Base-by-base conservation (phyloP, 176 grass and related monocot genomes). In the Tuctoria greenei region DNA sequence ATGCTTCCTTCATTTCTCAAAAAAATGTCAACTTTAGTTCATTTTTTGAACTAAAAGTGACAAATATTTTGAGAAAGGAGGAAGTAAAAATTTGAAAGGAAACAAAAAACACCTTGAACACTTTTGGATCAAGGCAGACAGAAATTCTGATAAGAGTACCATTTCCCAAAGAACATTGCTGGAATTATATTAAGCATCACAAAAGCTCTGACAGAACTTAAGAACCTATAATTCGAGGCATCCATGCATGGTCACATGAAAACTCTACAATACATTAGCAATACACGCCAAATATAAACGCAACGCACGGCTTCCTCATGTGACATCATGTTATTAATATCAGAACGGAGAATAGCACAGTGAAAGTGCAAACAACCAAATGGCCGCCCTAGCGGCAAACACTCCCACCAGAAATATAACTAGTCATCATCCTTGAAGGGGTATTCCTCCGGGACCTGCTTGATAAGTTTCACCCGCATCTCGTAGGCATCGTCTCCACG, bases 361-460 rank as follows among this genome's bases (percentile, higher is more conserved):
- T 12, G 26, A 45, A 42, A 51, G 34, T 52, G 60, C 41, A 35
- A 41, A 69, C 43, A 66, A 38, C 43, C 18, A 62, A 51, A 67
- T 17, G 14, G 25, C 27, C 34, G 64, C 7, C 75, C 25, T 4
- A 21, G 64, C 1, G 13, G 17, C 49, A 59, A 16, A 35, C 67
- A 52, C 14, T 61, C 45, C 23, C 20, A 16, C 54, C 20, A 20
- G 36, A 23, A 36, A 69, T 63, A 16, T 68, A 74, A 55, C 85
- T 78, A 98, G 2, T 98, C 91, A 10, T 98, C 95, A 74, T 98
- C 91, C 77, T 98, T 98, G 74, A 94, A 98, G 45, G 95, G 95
- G 84, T 98, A 98, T 88, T 98, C 95, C 84, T 98, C 95, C 2
- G 89, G 89, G 40, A 95, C 84, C 84, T 98, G 95, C 73, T 98